A percentile compares a stretch with the other conserved stretches of the same genome.
Conservation (phyloP, 306 rosid species). For the Rosa persica region DNA sequence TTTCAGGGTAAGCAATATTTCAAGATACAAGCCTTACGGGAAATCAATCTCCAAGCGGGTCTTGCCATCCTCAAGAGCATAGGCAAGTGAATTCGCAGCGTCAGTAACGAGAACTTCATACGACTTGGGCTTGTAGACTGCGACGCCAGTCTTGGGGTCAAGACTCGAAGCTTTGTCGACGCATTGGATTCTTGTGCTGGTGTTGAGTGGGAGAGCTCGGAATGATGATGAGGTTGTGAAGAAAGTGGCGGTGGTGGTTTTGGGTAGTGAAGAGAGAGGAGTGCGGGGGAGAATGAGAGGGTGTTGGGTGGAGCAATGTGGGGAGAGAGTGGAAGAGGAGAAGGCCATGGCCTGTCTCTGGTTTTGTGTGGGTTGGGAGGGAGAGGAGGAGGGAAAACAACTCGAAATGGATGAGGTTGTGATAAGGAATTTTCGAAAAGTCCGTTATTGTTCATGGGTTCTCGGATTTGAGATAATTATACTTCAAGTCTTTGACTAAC, state of each 20-base stretch:
- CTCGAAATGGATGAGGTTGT: background rate
- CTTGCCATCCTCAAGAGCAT: conserved; percentile 69
- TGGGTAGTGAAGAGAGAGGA: conserved; percentile 27
- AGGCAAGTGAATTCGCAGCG: conserved; percentile 76
- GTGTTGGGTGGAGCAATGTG: conserved; percentile 4
- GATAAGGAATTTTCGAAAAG: background rate
- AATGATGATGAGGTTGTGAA: conserved; percentile 16
- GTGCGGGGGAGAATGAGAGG: conserved; percentile 9
- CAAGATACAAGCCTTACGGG: conserved; percentile 47
- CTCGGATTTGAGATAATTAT: too few relatives aligned
- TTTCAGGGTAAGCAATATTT: too few relatives aligned
- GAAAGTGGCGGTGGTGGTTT: background rate
- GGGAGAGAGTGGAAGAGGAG: conserved; percentile 30
- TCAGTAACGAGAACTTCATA: conserved; percentile 75
- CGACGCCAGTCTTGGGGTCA: conserved; percentile 63
- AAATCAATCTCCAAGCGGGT: conserved; percentile 88
- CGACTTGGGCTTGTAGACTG: conserved; percentile 86
- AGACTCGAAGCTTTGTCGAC: conserved; percentile 26
- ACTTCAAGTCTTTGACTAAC: too few relatives aligned
- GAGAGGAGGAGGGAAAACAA: background rate
- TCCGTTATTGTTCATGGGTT: too few relatives aligned
- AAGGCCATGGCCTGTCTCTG: conserved; percentile 19
- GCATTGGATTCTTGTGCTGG: conserved; percentile 40
- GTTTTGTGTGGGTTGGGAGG: background rate
- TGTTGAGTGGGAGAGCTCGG: conserved; percentile 16